These are phyloP conservation scores for Triticum turgidum DNA, from an alignment of 176 grass and related monocot genomes.

Conservation along the genomic window DNA sequence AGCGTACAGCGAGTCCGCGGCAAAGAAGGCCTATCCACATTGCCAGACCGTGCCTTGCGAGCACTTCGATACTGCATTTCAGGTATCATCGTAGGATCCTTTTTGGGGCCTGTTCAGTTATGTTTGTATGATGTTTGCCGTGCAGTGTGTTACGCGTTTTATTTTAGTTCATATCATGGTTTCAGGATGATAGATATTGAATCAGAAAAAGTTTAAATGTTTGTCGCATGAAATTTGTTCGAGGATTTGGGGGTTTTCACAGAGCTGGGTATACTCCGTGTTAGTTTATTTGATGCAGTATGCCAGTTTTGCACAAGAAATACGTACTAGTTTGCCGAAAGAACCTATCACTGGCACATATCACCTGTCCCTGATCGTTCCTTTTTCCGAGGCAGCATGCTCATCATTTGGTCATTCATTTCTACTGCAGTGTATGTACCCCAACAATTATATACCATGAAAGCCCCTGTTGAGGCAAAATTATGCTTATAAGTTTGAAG, in stretches of 20 bases:
- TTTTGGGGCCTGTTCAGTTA: background rate
- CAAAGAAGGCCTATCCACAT: constrained; percentile 76
- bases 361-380: background rate
- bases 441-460: background rate
- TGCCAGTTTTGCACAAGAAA: background rate
- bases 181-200: background rate
- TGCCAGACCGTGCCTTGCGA: constrained; percentile 90
- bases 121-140: background rate
- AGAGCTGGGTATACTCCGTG: background rate
- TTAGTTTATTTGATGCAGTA: background rate
- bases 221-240: background rate
- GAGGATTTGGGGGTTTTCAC: background rate
- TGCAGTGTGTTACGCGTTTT: background rate
- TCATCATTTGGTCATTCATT: too few relatives aligned
- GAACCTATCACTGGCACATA: background rate
- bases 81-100: constrained; percentile 36
- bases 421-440: too few relatives aligned
- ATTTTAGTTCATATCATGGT: background rate
- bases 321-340: background rate
- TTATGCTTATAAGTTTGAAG: background rate
- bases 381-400: background rate
- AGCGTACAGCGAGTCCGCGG: constrained; percentile 84
- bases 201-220: background rate
- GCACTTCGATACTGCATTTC: constrained; percentile 78
- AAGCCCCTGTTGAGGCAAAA: background rate